Conservation (phyloP, 1,139 yeast species). For the Yamadazyma songkhlaensis region DNA sequence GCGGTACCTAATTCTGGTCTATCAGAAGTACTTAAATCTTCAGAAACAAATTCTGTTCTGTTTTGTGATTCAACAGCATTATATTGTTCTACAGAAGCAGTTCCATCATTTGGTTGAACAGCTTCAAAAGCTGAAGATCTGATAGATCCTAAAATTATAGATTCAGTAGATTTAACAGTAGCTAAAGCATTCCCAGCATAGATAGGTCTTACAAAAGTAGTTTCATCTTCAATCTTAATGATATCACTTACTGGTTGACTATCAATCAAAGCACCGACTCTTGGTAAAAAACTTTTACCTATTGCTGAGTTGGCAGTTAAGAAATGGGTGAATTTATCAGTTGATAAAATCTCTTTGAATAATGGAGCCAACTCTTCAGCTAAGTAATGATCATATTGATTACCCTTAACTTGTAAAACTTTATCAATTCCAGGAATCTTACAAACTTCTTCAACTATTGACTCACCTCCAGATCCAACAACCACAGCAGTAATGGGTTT, state of each 20-base stretch:
- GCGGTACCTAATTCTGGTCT: slow-evolving; percentile 94
- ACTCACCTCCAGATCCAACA: slow-evolving; percentile 51
- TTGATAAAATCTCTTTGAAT: slow-evolving; percentile 45
- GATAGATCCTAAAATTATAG: slow-evolving; percentile 64
- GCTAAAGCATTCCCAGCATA: slow-evolving; percentile 94
- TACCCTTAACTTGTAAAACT: slow-evolving; percentile 49
- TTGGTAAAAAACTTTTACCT: slow-evolving; percentile 84
- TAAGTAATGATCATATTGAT: slow-evolving; percentile 51
- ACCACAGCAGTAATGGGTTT: slow-evolving; percentile 64
- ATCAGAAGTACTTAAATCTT: slow-evolving; percentile 70
- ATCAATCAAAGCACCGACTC: slow-evolving; percentile 82
- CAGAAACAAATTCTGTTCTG: slow-evolving; percentile 62
- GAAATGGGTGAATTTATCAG: slow-evolving; percentile 55
- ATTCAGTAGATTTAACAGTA: slow-evolving; percentile 73
- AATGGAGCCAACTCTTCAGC: slow-evolving; percentile 70
- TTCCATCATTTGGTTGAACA: slow-evolving; percentile 32
- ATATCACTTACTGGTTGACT: slow-evolving; percentile 87
- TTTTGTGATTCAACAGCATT: slow-evolving; percentile 30
- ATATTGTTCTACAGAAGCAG: slow-evolving; percentile 53
- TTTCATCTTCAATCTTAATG: slow-evolving; percentile 58
- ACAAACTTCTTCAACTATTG: slow-evolving; percentile 35
- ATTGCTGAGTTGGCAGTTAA: slow-evolving; percentile 79
- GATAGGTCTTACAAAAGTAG: slow-evolving; percentile 87
- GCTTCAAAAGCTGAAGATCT: slow-evolving; percentile 85
- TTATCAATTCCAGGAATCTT: slow-evolving; percentile 41